Evolutionary conservation across 495 filamentous ascomycete species (phyloP), one percentile per base, ranked within the genome.

Genomic region (Lasiosphaeria miniovina): DNA sequence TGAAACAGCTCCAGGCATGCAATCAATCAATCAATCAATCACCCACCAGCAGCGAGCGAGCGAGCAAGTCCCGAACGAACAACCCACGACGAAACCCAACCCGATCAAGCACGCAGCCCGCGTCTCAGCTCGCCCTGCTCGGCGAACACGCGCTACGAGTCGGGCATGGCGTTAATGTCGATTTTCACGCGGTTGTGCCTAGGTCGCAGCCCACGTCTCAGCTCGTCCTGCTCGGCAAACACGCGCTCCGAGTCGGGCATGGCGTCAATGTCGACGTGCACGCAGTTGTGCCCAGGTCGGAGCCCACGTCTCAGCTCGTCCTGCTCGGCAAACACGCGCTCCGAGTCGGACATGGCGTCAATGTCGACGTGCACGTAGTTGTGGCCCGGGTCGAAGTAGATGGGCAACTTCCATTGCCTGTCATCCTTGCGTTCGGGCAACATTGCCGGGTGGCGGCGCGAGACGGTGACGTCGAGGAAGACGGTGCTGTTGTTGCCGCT

Each of bases 321-420:
- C 41, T 45, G 43, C 43, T 9, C 43, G 2, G 5, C 4, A n/a
- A 14, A 46, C 4, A 46, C 12, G 6, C 15, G 12, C 5, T 46
- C 43, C 5, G 8, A 5, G 43, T n/a, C 11, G 7, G 43, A 5
- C 54, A 60, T 54, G 4, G 34, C 14, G 12, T 61, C 58, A 11
- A 56, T 2, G 34, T 61, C 58, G 15, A 61, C 52, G 38, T 61
- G 58, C 3, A 61, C 24, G 35, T 43, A 48, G 31, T 61, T 61
- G 35, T 56, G 58, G 0, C 49, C 58, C 9, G 52, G 41, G n/a
- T 61, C 58, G 45, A 61, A 55, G 35, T 49, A 61, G 10, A 61
- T 41, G 6, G 58, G 58, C 9, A 61, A 43, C 8, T 43, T 3
- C 24, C 38, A 11, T 1, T 55, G 36, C 8, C 0, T 1, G 15